phyloP scores from a whole-genome alignment of 495 filamentous ascomycete genomes.

The Podospora anserina region DNA sequence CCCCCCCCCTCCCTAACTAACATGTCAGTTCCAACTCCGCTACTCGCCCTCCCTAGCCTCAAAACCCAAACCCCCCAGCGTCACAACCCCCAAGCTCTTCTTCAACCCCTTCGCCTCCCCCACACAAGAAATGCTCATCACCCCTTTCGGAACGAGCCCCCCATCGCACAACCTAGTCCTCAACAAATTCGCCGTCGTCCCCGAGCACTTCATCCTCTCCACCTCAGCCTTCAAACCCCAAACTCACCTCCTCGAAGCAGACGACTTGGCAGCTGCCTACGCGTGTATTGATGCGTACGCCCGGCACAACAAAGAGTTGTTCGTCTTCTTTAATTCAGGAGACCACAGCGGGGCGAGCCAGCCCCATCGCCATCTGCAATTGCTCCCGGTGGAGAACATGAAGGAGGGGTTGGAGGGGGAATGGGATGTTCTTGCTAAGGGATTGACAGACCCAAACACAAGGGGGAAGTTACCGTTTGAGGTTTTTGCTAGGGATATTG shows the following conservation, averaged over 20 bases:
- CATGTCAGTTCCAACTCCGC: constrained; percentile 27
- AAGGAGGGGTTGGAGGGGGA: constrained; percentile 41
- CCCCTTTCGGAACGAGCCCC: constrained; percentile 41
- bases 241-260: constrained; percentile 62
- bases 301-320: constrained; percentile 50
- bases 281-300: constrained; percentile 61
- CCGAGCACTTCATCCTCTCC: constrained; percentile 74
- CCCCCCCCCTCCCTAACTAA: constrained; percentile 73
- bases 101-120: constrained; percentile 73
- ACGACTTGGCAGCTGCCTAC: constrained; percentile 64
- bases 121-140: constrained; percentile 57
- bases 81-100: constrained; percentile 7
- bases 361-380: constrained; percentile 75
- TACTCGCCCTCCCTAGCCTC: no score
- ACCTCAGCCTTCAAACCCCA: constrained; percentile 65
- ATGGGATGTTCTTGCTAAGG: constrained; percentile 57
- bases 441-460: constrained; percentile 30
- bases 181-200: constrained; percentile 80
- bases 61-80: not conserved
- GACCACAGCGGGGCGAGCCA: constrained; percentile 74
- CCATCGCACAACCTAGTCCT: constrained; percentile 64
- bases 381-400: constrained; percentile 71
- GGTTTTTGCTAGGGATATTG: constrained; percentile 21
- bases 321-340: constrained; percentile 83
- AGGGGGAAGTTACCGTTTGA: constrained; percentile 30